Evolutionary conservation across 257 asterid genomes (phyloP), one percentile per base, ranked within the genome.

Genomic region (Thymus mandschuricus): DNA sequence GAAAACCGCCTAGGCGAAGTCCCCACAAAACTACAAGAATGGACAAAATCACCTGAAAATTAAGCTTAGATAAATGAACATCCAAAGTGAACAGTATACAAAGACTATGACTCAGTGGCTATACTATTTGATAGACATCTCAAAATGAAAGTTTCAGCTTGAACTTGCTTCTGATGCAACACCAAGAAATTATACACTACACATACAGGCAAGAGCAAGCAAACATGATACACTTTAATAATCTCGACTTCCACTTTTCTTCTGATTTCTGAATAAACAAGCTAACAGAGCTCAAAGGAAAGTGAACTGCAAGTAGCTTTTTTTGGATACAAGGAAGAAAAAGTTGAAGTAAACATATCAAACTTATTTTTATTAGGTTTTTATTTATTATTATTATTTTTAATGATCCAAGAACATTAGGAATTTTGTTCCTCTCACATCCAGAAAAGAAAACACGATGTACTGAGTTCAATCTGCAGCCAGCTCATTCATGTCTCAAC

Each of bases 11-110:
- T 48, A 95, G 82, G 28, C 99, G 98, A 74, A 92, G 95, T 69
- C 99, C 99, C 98, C 99, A 95, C 46, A 82, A 41, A 64, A 88
- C 83, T 21, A 82, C 95, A 67, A 95, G 89, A 80, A 84, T 28
- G 40, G 98, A 83, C 71, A 88, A 68, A 68, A 88, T 78, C 84
- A 92, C 94, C 99, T 92, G 93, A 83, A 66, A 76, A 73, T 52
- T 50, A 54, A 40, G 58, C 13, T 8, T 12, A 27, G 10, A 64
- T 21, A 64, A 48, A 50, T 76, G 72, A 79, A 70, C 38, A 59
- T 72, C 58, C n/a, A 48, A 30, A 58, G 52, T 40, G 46, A 68
- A 34, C 0, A 6, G 57, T 31, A 13, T 49, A 46, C 63, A 67
- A 80, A 43, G 44, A 55, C 46, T 46, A 15, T 2, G 30, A 43